A percentile compares a stretch with the other conserved stretches of the same genome.
phyloP scores from a whole-genome alignment of 2,329 filamentous ascomycete genomes.

The Neopestalotiopsis sp. region DNA sequence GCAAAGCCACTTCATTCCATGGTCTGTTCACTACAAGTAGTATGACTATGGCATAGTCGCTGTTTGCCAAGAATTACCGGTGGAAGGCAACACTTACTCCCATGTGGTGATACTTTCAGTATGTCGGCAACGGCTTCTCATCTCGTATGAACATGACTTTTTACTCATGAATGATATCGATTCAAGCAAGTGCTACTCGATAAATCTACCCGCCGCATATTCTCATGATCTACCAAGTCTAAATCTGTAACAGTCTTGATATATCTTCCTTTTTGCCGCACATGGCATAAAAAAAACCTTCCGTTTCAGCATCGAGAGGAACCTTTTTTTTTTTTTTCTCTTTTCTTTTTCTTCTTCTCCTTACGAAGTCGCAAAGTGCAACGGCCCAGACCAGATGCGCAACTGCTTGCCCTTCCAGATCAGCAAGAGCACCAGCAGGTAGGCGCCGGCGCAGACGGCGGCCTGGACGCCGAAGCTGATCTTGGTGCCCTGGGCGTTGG shows the following conservation, averaged over 20 bases:
- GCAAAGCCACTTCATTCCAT: background rate
- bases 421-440: constrained; percentile 41
- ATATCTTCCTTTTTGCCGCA: background rate
- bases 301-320: background rate
- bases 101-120: no score
- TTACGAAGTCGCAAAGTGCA: constrained; percentile 37
- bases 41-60: background rate
- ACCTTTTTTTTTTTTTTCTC: no score
- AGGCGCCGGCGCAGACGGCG: constrained; percentile 43
- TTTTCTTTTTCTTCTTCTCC: no score
- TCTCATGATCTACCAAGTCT: background rate
- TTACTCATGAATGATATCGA: background rate
- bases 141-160: background rate
- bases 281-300: background rate
- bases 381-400: constrained; percentile 40
- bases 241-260: constrained; percentile 2
- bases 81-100: background rate
- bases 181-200: background rate
- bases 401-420: constrained; percentile 44
- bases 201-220: background rate
- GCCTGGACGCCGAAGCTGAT: constrained; percentile 53
- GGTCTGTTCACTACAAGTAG: background rate
- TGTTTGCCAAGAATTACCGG: background rate
- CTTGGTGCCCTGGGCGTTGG: constrained; percentile 46
- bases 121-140: no score